Evolutionary conservation across 2,329 filamentous ascomycete genomes (phyloP).

Genomic region (Diaporthe ampelina): DNA sequence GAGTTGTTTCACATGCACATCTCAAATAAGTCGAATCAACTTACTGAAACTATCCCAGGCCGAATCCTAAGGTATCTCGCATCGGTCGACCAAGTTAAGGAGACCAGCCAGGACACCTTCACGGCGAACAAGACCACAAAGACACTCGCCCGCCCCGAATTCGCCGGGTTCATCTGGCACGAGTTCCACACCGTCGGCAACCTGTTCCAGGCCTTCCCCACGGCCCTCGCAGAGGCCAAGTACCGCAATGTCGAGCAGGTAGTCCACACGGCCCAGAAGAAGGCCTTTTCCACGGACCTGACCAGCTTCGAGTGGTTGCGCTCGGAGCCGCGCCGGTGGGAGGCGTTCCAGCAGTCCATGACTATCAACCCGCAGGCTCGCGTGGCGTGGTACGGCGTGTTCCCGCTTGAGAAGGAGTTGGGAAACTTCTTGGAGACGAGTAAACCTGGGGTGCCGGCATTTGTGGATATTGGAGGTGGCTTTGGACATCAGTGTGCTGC

Average conservation of each 20-base stretch:
- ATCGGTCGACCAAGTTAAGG: slow-evolving; percentile 6
- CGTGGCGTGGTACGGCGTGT: slow-evolving; percentile 44
- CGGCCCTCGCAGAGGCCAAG: background rate
- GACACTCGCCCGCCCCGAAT: slow-evolving; percentile 7
- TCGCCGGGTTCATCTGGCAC: slow-evolving; percentile 4
- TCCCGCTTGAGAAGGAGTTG: slow-evolving; percentile 43
- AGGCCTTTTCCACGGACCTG: slow-evolving; percentile 7
- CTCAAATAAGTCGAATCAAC: background rate
- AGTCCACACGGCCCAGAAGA: background rate
- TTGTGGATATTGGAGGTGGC: slow-evolving; percentile 37
- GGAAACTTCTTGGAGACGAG: background rate
- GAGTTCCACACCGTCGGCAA: background rate
- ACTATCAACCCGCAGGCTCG: slow-evolving; percentile 42
- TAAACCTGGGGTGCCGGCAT: background rate
- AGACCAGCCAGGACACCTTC: slow-evolving; percentile 8
- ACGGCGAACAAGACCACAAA: slow-evolving; percentile 19
- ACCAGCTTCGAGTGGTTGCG: slow-evolving; percentile 5
- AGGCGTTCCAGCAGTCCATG: slow-evolving; percentile 43
- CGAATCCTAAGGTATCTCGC: slow-evolving; percentile 22
- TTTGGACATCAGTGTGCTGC: slow-evolving; percentile 42
- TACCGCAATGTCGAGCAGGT: slow-evolving; percentile 11
- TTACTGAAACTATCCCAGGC: background rate
- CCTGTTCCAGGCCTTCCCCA: background rate
- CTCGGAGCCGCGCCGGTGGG: background rate
- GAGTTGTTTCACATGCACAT: background rate